phyloP scores from a whole-genome alignment of 139 green algal species.

The Chlamydomonas urium region DNA sequence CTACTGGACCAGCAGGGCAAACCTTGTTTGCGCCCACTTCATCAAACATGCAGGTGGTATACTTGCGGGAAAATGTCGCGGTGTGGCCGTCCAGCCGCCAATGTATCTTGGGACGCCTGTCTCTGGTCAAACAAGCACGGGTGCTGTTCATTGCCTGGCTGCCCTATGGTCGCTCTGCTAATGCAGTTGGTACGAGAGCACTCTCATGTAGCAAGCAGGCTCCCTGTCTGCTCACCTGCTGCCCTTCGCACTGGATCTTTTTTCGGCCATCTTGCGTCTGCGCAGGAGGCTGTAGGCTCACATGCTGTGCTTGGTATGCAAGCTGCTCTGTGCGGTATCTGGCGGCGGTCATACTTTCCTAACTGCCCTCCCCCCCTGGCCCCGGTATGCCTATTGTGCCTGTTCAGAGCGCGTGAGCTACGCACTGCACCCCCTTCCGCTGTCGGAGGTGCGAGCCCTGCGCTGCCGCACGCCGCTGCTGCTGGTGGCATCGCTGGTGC shows the following conservation, averaged over 20 bases:
- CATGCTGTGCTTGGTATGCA: too few relatives aligned
- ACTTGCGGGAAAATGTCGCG: constrained; percentile 53
- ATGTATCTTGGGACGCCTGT: constrained; percentile 64
- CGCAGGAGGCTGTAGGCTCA: too few relatives aligned
- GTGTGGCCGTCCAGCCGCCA: constrained; percentile 48
- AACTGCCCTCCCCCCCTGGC: too few relatives aligned
- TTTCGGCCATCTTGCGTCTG: too few relatives aligned
- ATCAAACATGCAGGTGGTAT: constrained; percentile 74
- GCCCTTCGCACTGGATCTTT: too few relatives aligned
- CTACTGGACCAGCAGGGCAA: too few relatives aligned
- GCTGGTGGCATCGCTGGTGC: constrained; percentile 11
- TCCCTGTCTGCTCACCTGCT: too few relatives aligned
- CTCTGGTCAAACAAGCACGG: constrained; percentile 60
- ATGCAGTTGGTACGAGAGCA: background rate
- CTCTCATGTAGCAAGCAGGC: background rate
- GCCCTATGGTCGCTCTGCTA: constrained; percentile 39
- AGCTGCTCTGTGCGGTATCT: too few relatives aligned
- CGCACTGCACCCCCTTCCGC: constrained; percentile 68
- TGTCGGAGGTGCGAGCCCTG: constrained; percentile 76
- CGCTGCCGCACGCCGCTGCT: constrained; percentile 53
- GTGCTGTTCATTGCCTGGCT: constrained; percentile 72
- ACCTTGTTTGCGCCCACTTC: too few relatives aligned
- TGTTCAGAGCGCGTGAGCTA: too few relatives aligned
- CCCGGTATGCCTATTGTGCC: too few relatives aligned
- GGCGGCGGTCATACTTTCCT: too few relatives aligned